These are phyloP conservation scores for Trichosporon sp. DNA, from an alignment of 1,284 basidiomycete genomes.

Conservation along the genomic window DNA sequence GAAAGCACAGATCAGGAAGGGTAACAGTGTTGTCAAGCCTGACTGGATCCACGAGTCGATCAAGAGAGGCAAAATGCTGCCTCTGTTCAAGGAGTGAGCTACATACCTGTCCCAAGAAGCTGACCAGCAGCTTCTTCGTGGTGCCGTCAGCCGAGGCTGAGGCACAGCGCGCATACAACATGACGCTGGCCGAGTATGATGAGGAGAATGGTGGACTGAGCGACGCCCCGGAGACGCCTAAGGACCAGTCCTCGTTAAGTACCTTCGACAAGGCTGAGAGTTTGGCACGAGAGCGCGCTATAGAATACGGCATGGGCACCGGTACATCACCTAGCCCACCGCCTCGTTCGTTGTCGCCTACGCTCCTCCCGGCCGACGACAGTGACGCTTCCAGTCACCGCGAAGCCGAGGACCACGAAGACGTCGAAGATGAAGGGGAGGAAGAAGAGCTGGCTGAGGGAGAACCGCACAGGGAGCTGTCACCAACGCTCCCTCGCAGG, in stretches of 20 bases:
- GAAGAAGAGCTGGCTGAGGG: constrained; percentile 39
- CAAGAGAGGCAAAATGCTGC: constrained; percentile 53
- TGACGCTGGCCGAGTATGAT: constrained; percentile 34
- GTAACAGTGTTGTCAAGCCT: constrained; percentile 66
- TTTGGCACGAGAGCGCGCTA: constrained; percentile 6
- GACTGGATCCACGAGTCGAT: constrained; percentile 77
- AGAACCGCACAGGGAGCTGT: background rate
- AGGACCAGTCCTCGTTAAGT: constrained; percentile 36
- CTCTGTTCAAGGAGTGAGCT: constrained; percentile 62
- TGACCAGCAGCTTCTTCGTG: constrained; percentile 35
- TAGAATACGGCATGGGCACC: constrained; percentile 27
- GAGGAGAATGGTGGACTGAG: background rate
- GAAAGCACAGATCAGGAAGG: constrained; percentile 52
- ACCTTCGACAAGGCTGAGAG: background rate
- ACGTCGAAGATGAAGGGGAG: constrained; percentile 25
- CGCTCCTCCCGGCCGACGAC: constrained; percentile 2
- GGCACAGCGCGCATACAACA: constrained; percentile 33
- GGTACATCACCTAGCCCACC: background rate
- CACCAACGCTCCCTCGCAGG: background rate
- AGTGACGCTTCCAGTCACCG: constrained; percentile 10
- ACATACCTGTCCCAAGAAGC: background rate
- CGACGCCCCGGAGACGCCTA: constrained; percentile 31
- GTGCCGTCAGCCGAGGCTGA: constrained; percentile 37
- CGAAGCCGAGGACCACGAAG: constrained; percentile 10
- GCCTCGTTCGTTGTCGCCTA: background rate